Evolutionary conservation across 805 yeast genomes (phyloP), one percentile per base, ranked within the genome.

Genomic region (Isabelozyma gotoi): DNA sequence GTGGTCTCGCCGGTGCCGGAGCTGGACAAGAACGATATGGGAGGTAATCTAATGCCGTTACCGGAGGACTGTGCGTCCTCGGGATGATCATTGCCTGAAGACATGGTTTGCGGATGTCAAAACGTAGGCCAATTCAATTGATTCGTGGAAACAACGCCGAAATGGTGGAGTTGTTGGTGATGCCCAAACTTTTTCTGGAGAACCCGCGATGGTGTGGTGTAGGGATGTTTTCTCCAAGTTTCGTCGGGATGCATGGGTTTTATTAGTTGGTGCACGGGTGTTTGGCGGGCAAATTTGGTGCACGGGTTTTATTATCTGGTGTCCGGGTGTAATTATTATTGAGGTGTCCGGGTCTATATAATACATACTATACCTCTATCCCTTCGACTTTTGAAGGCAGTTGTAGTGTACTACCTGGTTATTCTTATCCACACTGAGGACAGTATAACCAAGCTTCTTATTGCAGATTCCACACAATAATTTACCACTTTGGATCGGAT

Each of bases 381-480:
- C n/a, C n/a, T n/a, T n/a, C n/a, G n/a, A 24, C 29, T 24, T 24
- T 40, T 49, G 44, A 29, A 40, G 34, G 65, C 88, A 82, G 2
- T 82, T 82, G 52, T 78, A 84, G 56, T 83, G 88, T 3, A 80
- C 74, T 4, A 78, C 70, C 3, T 61, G 56, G 19, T 63, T 66
- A 36, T 72, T 67, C 0, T 77, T 77, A 29, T 70, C 68, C 18
- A 76, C 74, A 36, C 80, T 69, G 24, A 82, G 62, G 1, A 84
- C 79, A 38, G 79, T 73, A 47, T 71, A 71, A 2, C 83, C 84
- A 27, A 85, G 63, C 10, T 67, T 59, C 51, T 81, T 82, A 17
- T 68, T 63, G 61, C 96, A 88, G 14, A 80, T 71, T 2, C 62
- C 53, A 57, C 96, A 88, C n/a, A 59, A 59, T 29, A 73, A 67